Conservation (phyloP, 2,329 filamentous ascomycete species). For the Pestalotiopsis sp. region DNA sequence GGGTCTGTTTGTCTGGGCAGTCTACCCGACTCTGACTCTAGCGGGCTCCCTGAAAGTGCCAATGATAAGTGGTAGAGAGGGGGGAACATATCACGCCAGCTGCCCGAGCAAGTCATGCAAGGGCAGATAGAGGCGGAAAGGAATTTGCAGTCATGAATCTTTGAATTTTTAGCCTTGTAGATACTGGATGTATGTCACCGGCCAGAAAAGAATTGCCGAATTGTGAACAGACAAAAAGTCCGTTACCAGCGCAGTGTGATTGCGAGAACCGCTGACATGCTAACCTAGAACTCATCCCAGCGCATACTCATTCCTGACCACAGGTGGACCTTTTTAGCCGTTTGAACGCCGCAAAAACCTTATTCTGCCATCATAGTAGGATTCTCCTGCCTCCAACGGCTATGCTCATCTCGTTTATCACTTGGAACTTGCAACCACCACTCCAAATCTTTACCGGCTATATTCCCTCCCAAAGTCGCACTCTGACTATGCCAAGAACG, state of each 20-base stretch:
- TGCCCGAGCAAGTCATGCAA: background rate
- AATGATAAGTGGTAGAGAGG: background rate
- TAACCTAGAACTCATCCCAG: too few species aligned
- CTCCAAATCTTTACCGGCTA: background rate
- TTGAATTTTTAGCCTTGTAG: background rate
- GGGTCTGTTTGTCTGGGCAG: background rate
- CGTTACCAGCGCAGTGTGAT: too few species aligned
- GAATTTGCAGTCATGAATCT: background rate
- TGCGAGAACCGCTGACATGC: too few species aligned
- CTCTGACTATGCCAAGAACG: background rate
- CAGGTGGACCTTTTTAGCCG: background rate
- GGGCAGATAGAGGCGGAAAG: background rate
- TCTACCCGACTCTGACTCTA: background rate
- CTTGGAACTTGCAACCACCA: constrained; percentile 1
- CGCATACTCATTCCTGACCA: background rate
- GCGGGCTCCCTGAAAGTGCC: background rate
- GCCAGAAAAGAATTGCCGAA: background rate
- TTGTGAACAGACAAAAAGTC: too few species aligned
- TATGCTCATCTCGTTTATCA: constrained; percentile 3
- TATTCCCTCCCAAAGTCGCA: background rate
- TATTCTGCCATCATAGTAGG: too few species aligned
- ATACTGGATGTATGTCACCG: background rate
- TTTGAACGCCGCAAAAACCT: background rate
- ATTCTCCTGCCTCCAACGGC: constrained; percentile 5
- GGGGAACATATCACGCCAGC: background rate